These are phyloP conservation scores for Tulasnella sp. DNA, from an alignment of 768 basidiomycete species.

Conservation along the genomic window DNA sequence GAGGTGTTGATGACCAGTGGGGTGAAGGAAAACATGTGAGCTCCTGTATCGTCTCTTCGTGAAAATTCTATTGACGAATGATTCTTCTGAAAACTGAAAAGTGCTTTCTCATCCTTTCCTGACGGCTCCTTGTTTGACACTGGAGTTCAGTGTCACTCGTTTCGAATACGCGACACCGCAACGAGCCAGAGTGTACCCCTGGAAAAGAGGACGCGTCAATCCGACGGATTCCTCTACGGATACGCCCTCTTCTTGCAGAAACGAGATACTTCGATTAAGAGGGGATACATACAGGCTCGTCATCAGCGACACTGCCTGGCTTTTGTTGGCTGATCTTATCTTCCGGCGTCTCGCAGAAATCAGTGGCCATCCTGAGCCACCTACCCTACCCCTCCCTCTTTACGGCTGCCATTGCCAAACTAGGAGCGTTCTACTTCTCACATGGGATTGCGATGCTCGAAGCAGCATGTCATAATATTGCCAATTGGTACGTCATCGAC, in stretches of 20 bases:
- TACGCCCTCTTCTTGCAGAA: slow-evolving; percentile 66
- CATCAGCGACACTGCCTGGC: not conserved
- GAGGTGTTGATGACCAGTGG: slow-evolving; percentile 47
- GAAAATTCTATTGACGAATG: not conserved
- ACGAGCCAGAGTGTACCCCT: slow-evolving; percentile 17
- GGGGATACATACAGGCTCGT: slow-evolving; percentile 68
- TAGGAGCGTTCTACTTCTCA: slow-evolving; percentile 61
- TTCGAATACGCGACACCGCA: slow-evolving; percentile 53
- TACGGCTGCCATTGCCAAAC: slow-evolving; percentile 45
- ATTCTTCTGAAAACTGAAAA: slow-evolving; percentile 24
- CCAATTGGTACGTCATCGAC: slow-evolving; percentile 70
- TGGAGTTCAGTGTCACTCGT: slow-evolving; percentile 73
- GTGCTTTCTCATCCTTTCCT: slow-evolving; percentile 86
- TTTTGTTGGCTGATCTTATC: not conserved
- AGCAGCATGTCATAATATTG: slow-evolving; percentile 72
- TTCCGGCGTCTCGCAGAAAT: slow-evolving; percentile 37
- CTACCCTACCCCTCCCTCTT: slow-evolving; percentile 76
- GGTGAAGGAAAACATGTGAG: slow-evolving; percentile 77
- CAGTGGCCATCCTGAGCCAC: slow-evolving; percentile 69
- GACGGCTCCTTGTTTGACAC: slow-evolving; percentile 79
- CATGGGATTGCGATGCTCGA: slow-evolving; percentile 76
- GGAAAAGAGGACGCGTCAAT: slow-evolving; percentile 18
- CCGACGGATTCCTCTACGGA: slow-evolving; percentile 64
- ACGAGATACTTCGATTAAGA: slow-evolving; percentile 48
- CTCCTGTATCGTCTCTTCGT: slow-evolving; percentile 14